phyloP scores from a whole-genome alignment of 208 protist species.

The Trypanosoma boissoni region DNA sequence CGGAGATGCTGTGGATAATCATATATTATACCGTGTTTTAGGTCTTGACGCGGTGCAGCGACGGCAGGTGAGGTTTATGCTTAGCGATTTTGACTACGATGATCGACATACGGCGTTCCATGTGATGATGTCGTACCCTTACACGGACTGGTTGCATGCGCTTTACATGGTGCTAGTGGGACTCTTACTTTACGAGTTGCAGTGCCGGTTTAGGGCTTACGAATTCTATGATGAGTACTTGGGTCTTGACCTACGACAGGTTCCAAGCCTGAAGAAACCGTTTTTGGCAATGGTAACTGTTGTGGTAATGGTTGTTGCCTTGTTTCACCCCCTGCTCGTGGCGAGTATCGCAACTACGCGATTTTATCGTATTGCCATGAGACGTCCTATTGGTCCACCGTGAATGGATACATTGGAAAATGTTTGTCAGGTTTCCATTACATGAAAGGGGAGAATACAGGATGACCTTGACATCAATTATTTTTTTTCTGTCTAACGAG shows the following conservation, averaged over 20 bases:
- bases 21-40: constrained; percentile 56
- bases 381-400: constrained; percentile 78
- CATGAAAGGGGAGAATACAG: no score
- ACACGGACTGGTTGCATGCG: constrained; percentile 83
- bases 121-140: constrained; percentile 91
- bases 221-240: constrained; percentile 89
- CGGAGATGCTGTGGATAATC: constrained; percentile 46
- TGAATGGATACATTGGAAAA: no score
- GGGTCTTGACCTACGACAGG: constrained; percentile 78
- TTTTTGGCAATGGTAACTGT: constrained; percentile 59
- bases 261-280: constrained; percentile 70
- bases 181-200: constrained; percentile 66
- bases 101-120: constrained; percentile 80
- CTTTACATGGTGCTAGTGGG: constrained; percentile 80
- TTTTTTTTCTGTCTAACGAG: constrained; percentile 25
- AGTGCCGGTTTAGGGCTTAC: constrained; percentile 61
- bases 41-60: constrained; percentile 79
- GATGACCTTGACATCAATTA: constrained; percentile 9
- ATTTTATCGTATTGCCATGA: constrained; percentile 78
- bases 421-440: no score
- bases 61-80: constrained; percentile 81
- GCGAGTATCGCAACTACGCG: constrained; percentile 81
- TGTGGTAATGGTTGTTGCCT: constrained; percentile 57
- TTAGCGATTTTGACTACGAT: constrained; percentile 80
- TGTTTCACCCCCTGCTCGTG: constrained; percentile 79